phyloP scores from a whole-genome alignment of 2,329 filamentous ascomycete species.

The Talaromyces islandicus region DNA sequence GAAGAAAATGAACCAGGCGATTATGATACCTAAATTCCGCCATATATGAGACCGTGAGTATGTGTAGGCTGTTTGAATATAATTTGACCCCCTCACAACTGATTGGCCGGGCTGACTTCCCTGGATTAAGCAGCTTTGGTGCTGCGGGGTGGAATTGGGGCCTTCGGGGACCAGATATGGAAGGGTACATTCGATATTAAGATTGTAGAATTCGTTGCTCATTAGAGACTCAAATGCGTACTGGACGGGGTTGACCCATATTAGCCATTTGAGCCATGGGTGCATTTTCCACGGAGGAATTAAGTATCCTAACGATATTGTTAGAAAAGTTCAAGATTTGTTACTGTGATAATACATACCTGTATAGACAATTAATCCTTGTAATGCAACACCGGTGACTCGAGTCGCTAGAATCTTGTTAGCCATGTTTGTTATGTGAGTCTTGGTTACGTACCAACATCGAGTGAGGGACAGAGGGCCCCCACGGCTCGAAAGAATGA shows the following conservation, averaged over 20 bases:
- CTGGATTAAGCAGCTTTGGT: slow-evolving; percentile 56
- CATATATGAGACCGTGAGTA: slow-evolving; percentile 56
- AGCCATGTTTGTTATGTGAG: slow-evolving; percentile 21
- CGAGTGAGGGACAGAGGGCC: slow-evolving; percentile 44
- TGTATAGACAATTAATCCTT: slow-evolving; percentile 55
- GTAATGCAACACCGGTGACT: slow-evolving; percentile 45
- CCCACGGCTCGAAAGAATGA: slow-evolving; percentile 48
- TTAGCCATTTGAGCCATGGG: slow-evolving; percentile 59
- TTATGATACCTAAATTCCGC: slow-evolving; percentile 74
- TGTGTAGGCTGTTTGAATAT: slow-evolving; percentile 50
- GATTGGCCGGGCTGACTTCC: slow-evolving; percentile 50
- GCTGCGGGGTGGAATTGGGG: slow-evolving; percentile 39
- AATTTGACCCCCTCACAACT: slow-evolving; percentile 49
- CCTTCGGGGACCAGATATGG: slow-evolving; percentile 53
- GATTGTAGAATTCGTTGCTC: slow-evolving; percentile 62
- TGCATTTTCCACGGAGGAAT: slow-evolving; percentile 59
- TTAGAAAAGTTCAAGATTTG: neutral
- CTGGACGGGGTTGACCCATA: slow-evolving; percentile 61
- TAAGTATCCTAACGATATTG: slow-evolving; percentile 47
- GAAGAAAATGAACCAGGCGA: slow-evolving; percentile 70
- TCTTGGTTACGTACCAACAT: slow-evolving; percentile 33
- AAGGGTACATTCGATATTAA: slow-evolving; percentile 50
- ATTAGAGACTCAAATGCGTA: slow-evolving; percentile 65
- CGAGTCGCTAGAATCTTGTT: slow-evolving; percentile 31
- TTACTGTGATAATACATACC: slow-evolving; percentile 15